phyloP scores from a whole-genome alignment of 83 land plant genomes.

The Larix sibirica region DNA sequence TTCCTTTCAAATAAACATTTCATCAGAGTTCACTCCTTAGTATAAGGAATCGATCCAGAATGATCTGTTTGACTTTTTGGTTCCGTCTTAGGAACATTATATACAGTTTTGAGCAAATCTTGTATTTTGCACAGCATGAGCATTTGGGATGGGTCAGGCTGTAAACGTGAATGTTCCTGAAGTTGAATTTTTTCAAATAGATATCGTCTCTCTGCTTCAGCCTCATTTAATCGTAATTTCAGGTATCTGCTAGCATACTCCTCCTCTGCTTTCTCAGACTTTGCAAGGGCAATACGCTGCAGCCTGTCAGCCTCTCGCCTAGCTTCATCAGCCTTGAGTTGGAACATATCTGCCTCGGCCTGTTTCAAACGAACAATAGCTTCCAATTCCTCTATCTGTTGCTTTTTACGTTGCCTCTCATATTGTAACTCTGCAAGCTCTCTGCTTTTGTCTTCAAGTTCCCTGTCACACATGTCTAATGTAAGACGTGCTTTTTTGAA shows the following conservation, averaged over 20 bases:
- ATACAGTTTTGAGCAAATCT: conserved; percentile 53
- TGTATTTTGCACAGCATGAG: conserved; percentile 54
- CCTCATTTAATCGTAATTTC: conserved; percentile 76
- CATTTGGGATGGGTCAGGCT: conserved; percentile 64
- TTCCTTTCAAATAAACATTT: too few species aligned
- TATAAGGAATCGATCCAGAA: conserved; percentile 5
- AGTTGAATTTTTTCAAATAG: conserved; percentile 83
- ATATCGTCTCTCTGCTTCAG: conserved; percentile 88
- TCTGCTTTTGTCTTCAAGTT: conserved; percentile 80
- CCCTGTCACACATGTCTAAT: conserved; percentile 74
- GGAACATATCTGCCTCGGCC: conserved; percentile 96
- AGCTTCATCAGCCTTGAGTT: conserved; percentile 90
- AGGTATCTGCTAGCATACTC: conserved; percentile 90
- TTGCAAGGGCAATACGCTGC: conserved; percentile 76
- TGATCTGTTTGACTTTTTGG: conserved; percentile 1
- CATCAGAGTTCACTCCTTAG: too few species aligned
- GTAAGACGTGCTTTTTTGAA: conserved; percentile 70
- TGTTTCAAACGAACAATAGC: conserved; percentile 76
- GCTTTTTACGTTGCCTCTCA: conserved; percentile 74
- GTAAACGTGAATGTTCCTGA: conserved; percentile 68
- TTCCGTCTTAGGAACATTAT: conserved; percentile 20
- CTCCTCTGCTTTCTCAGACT: conserved; percentile 85
- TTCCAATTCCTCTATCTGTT: conserved; percentile 84
- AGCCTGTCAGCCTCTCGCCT: conserved; percentile 86
- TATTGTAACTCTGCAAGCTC: conserved; percentile 72